Evolutionary conservation across 148 eudicot genomes (phyloP), one percentile per base, ranked within the genome.

Genomic region (Mesembryanthemum crystallinum): DNA sequence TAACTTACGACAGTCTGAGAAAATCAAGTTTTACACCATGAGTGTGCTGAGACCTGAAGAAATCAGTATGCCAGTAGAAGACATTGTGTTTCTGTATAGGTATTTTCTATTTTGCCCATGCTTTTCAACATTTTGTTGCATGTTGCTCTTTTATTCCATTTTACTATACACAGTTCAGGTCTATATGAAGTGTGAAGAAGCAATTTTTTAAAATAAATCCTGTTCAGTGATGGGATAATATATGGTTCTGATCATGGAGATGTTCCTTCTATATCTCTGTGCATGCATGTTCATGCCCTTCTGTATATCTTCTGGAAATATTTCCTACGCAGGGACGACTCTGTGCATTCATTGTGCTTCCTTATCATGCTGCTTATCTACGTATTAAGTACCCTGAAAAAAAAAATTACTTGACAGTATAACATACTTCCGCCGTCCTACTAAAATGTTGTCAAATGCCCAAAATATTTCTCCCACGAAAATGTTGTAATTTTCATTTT

Each of bases 71-170:
- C 88, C 84, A 25, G 80, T 81, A 77, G 97, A 94, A 70, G 98
- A 95, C 67, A 88, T 95, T 83, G 91, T 95, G 49, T 95, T 95
- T 84, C 80, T 95, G 59, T 95, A 95, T 52, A 88, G 97, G 98
- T 92, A 92, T 66, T 21, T 65, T 57, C 43, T 23, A 17, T 67
- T 54, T 52, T 29, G 37, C 17, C 43, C 15, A 67, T 3, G 37
- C 37, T 52, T 69, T 15, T 24, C 20, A 21, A 2, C 28, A 66
- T 66, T 66, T 2, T 39, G 45, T 25, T 20, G 3, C 7, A 4
- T 23, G 4, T 2, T 23, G 12, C 23, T 23, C 52, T 47, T 7
- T 49, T 27, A 8, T 49, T 45, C 14, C 21, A 13, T 12, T 27
- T 24, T 76, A 15, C 64, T 24, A 17, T 42, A 8, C n/a, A 27